Base-by-base conservation (phyloP, 331 rosid genomes). In the Acacia concinna region DNA sequence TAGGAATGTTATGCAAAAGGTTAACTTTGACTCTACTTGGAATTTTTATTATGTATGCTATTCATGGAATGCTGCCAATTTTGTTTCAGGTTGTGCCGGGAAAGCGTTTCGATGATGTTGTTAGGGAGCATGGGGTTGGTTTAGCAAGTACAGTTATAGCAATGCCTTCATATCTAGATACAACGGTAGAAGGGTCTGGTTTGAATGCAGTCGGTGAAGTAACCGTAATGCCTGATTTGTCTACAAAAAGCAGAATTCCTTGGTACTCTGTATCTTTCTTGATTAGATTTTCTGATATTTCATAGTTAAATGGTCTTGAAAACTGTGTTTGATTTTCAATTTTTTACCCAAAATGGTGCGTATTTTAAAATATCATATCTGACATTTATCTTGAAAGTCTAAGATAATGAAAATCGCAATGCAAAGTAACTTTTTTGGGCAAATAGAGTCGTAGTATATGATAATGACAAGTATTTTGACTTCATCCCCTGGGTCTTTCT, bases 151-250 rank as follows among this genome's bases (percentile, higher is more conserved):
- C 89, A 8, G 1, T 4, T 60, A 90, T 95, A 95, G 97, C 85
- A 81, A 83, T 87, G 86, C 37, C 87, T 76, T 95, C 98, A 40
- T 80, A 28, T 73, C 1, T 66, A 8, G 97, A 94, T 84, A 92
- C 84, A 81, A 87, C 91, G 0, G 90, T 92, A 54, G 90, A 89
- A 18, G 98, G 88, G 67, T 82, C 91, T 81, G 91, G 91, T 85
- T 85, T 94, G 71, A 83, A 76, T 27, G 85, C 89, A 20, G 97
- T 88, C 11, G 97, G 98, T 71, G 98, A 94, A 93, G 81, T 90
- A 82, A 91, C 91, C 81, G 79, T 92, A 57, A 73, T 86, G 47
- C 98, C 98, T 80, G 98, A 94, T 86, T 86, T 94, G 70, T 94
- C 91, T 37, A 91, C 98, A 73, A 85, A 47, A 81, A 47, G 79